These are phyloP conservation scores for Xerocomus potaroensis DNA, from an alignment of 768 basidiomycete genomes.

Conservation along the genomic window DNA sequence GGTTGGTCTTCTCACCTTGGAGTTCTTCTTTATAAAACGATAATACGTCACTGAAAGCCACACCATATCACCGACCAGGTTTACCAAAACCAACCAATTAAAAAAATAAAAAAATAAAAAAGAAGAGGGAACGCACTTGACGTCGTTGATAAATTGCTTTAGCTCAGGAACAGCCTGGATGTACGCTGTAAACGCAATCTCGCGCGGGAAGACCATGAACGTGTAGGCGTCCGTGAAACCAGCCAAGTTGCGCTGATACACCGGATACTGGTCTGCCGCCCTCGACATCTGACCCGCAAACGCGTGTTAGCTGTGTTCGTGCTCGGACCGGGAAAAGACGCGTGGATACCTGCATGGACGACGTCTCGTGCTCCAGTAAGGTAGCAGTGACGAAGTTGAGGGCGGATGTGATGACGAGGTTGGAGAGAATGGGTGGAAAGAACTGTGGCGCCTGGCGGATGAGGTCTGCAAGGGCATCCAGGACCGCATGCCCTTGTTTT, in stretches of 20 bases:
- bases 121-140: constrained; percentile 31
- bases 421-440: not conserved
- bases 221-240: constrained; percentile 32
- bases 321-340: too few relatives aligned
- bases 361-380: not conserved
- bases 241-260: constrained; percentile 20
- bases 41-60: constrained; percentile 29
- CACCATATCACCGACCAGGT: too few relatives aligned
- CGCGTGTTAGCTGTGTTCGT: constrained; percentile 6
- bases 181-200: constrained; percentile 28
- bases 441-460: not conserved
- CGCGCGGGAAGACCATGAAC: constrained; percentile 28
- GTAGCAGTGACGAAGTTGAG: not conserved
- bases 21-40: constrained; percentile 37
- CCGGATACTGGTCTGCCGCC: constrained; percentile 16
- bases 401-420: not conserved
- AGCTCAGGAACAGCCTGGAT: constrained; percentile 32
- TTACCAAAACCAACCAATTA: too few relatives aligned
- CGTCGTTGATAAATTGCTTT: constrained; percentile 23
- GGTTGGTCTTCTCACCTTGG: constrained; percentile 30
- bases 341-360: not conserved
- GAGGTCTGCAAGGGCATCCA: not conserved
- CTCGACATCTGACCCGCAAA: not conserved
- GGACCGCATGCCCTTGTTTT: not conserved
- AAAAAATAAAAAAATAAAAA: too few relatives aligned